These are phyloP conservation scores for Eucalyptus lansdowneana DNA, from an alignment of 345 rosid species.

Conservation along the genomic window DNA sequence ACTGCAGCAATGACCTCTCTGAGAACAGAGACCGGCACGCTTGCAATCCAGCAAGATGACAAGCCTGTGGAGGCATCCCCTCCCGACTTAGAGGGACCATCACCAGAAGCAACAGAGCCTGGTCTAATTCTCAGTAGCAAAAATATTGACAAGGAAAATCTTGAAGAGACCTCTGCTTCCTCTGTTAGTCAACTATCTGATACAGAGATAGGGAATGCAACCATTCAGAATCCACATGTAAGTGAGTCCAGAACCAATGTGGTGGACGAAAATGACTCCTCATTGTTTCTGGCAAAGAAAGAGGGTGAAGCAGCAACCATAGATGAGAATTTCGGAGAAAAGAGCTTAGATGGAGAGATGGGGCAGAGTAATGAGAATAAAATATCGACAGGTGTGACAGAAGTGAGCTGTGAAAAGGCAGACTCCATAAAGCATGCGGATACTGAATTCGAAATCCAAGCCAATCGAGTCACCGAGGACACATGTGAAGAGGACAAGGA, in stretches of 20 bases:
- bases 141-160: not conserved
- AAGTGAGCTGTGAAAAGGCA: not conserved
- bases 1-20: not conserved
- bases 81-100: not conserved
- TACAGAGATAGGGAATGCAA: not conserved
- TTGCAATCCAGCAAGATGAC: conserved; percentile 1
- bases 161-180: not conserved
- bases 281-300: not conserved
- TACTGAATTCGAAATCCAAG: not conserved
- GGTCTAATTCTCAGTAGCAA: not conserved
- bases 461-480: not conserved
- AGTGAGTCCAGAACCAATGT: not conserved
- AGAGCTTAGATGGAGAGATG: not conserved
- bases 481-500: not conserved
- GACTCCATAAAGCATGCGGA: conserved; percentile 2
- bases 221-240: not conserved
- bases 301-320: not conserved
- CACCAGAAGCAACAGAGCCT: not conserved
- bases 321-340: not conserved
- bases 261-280: not conserved
- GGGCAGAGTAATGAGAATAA: not conserved
- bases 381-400: not conserved
- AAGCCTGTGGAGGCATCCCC: not conserved
- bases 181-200: not conserved
- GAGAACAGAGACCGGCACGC: not conserved